Conservation (phyloP, 2,329 filamentous ascomycete genomes). For the Beauveria medogensis region DNA sequence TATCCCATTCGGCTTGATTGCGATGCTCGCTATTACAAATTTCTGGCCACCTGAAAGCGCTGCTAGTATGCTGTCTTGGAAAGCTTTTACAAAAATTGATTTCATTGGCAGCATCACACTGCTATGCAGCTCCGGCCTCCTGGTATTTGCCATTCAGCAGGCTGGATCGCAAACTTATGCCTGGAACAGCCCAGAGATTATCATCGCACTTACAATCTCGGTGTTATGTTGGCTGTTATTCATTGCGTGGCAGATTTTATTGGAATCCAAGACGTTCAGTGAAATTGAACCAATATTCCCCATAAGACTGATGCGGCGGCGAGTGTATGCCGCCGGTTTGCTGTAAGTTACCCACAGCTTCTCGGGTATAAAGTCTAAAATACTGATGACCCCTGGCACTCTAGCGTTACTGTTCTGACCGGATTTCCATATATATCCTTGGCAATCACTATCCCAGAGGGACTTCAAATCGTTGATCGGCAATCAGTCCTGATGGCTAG, state of each 20-base stretch:
- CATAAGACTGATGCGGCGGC: conserved; percentile 35
- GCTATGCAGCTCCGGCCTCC: conserved; percentile 41
- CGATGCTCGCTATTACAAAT: conserved; percentile 38
- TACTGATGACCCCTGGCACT: conserved; percentile 12
- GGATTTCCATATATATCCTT: conserved; percentile 51
- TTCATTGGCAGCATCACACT: conserved; percentile 44
- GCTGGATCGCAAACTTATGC: conserved; percentile 42
- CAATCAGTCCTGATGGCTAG: conserved; percentile 46
- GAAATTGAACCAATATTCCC: conserved; percentile 49
- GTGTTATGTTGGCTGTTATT: conserved; percentile 41
- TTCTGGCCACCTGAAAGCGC: conserved; percentile 35
- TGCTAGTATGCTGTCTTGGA: conserved; percentile 29
- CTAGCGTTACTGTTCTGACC: conserved; percentile 46
- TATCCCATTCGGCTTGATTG: conserved; percentile 39
- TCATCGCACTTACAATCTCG: conserved; percentile 40
- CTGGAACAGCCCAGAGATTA: conserved; percentile 45
- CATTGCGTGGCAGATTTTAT: conserved; percentile 40
- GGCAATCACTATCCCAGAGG: conserved; percentile 50
- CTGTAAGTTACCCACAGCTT: conserved; percentile 30
- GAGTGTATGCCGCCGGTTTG: conserved; percentile 43
- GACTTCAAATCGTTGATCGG: conserved; percentile 51
- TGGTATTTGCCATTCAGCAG: conserved; percentile 50
- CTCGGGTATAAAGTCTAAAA: background rate
- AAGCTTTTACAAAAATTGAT: conserved; percentile 41
- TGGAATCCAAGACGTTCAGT: conserved; percentile 29